phyloP scores from a whole-genome alignment of 371 early-diverging fungal species.

The Mucor sp. region DNA sequence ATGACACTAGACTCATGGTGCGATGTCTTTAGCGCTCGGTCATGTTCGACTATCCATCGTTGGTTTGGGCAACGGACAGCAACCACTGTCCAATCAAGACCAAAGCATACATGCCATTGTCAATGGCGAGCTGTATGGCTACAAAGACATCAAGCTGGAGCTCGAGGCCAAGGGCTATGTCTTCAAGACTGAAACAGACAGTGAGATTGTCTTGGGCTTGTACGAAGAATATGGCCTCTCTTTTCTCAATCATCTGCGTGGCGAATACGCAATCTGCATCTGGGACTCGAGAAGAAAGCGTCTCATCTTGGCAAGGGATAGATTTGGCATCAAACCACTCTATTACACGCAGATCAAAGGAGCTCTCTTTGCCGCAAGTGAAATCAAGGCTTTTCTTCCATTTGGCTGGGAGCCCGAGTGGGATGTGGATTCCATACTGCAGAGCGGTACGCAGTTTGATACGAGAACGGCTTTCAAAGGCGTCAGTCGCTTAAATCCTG shows the following conservation, averaged over 20 bases:
- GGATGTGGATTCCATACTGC: constrained; percentile 17
- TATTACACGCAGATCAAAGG: not conserved
- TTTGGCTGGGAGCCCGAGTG: constrained; percentile 23
- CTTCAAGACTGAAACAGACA: no score
- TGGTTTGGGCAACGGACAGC: not conserved
- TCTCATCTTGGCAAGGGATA: not conserved
- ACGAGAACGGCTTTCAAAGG: not conserved
- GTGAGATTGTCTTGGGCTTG: not conserved
- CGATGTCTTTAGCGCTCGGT: no score
- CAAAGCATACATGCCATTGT: not conserved
- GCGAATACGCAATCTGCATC: not conserved
- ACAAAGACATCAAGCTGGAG: not conserved
- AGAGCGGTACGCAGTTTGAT: constrained; percentile 5
- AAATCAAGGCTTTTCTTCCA: constrained; percentile 5
- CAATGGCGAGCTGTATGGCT: not conserved
- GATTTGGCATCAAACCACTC: not conserved
- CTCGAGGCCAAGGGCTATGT: not conserved
- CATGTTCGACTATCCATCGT: no score
- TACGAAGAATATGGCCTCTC: not conserved
- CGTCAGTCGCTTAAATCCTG: not conserved
- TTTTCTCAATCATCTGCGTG: not conserved
- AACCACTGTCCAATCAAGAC: not conserved
- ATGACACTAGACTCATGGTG: no score
- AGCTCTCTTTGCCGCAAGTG: not conserved
- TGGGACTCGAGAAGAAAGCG: not conserved